These are phyloP conservation scores for Penicillium frequentans DNA, from an alignment of 2,329 filamentous ascomycete genomes.

Conservation along the genomic window DNA sequence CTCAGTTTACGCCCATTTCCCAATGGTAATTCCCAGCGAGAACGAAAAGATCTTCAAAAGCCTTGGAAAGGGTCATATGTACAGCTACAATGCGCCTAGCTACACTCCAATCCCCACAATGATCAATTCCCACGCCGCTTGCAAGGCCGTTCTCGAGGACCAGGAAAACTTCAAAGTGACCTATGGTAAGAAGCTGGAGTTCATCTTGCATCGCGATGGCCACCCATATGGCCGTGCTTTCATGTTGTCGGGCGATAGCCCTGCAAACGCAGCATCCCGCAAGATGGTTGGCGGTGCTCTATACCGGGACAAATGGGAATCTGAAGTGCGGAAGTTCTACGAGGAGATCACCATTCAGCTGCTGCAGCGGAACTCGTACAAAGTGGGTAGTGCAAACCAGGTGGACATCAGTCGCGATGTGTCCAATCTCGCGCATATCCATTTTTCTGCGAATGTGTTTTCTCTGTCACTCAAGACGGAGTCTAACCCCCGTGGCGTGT, in stretches of 20 bases:
- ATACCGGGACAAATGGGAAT: constrained; percentile 48
- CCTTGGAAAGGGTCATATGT: constrained; percentile 43
- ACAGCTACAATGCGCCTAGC: constrained; percentile 39
- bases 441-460: constrained; percentile 57
- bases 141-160: constrained; percentile 44
- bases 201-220: constrained; percentile 40
- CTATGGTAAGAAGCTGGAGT: constrained; percentile 48
- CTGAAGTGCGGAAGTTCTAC: constrained; percentile 49
- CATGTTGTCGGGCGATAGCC: constrained; percentile 49
- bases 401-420: constrained; percentile 53
- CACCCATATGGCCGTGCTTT: constrained; percentile 46
- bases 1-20: constrained; percentile 53
- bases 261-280: constrained; percentile 43
- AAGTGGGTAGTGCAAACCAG: constrained; percentile 46
- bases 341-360: constrained; percentile 49
- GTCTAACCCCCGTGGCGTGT: constrained; percentile 51
- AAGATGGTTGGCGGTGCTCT: constrained; percentile 45
- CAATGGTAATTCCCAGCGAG: constrained; percentile 49
- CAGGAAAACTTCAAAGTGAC: constrained; percentile 48
- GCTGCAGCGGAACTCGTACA: constrained; percentile 46
- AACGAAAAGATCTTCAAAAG: constrained; percentile 45
- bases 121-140: constrained; percentile 48
- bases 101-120: constrained; percentile 37
- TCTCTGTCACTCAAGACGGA: constrained; percentile 57
- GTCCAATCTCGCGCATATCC: constrained; percentile 54